phyloP scores from a whole-genome alignment of 768 basidiomycete species.

The Mycena crocata region DNA sequence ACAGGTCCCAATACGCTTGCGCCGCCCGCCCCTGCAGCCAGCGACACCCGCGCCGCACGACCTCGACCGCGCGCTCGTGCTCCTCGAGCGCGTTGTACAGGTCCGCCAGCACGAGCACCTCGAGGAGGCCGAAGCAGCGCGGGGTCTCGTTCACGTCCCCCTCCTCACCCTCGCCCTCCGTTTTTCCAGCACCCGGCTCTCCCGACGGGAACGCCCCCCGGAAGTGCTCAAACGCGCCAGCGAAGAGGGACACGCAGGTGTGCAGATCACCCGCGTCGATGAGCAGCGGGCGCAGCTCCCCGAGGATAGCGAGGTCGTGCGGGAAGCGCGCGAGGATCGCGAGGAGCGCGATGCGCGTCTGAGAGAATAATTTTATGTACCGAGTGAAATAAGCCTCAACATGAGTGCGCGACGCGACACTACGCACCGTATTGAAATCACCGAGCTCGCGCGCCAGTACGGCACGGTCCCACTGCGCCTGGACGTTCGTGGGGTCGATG shows the following conservation, averaged over 20 bases:
- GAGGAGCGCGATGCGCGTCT: conserved; percentile 74
- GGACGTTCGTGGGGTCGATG: conserved; percentile 83
- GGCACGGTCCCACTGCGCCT: conserved; percentile 92
- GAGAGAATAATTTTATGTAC: neutral
- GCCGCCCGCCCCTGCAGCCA: conserved; percentile 91
- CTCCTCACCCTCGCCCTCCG: neutral
- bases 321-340: conserved; percentile 81
- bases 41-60: conserved; percentile 80
- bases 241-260: conserved; percentile 75
- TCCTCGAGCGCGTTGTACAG: conserved; percentile 79
- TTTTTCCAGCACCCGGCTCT: conserved; percentile 42
- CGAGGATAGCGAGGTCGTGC: conserved; percentile 82
- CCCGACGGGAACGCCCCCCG: conserved; percentile 60
- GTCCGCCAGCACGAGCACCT: conserved; percentile 89
- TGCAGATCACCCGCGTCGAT: conserved; percentile 77
- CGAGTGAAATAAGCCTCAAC: neutral
- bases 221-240: conserved; percentile 80
- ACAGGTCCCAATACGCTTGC: conserved; percentile 83
- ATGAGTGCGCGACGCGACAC: neutral
- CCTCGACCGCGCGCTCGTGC: conserved; percentile 72
- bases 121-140: conserved; percentile 70
- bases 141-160: conserved; percentile 35
- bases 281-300: conserved; percentile 82
- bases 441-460: conserved; percentile 81
- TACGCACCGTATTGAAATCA: conserved; percentile 71